Evolutionary conservation across 257 asterid species (phyloP), one percentile per base, ranked within the genome.

Genomic region (Dorcoceras hygrometricum): DNA sequence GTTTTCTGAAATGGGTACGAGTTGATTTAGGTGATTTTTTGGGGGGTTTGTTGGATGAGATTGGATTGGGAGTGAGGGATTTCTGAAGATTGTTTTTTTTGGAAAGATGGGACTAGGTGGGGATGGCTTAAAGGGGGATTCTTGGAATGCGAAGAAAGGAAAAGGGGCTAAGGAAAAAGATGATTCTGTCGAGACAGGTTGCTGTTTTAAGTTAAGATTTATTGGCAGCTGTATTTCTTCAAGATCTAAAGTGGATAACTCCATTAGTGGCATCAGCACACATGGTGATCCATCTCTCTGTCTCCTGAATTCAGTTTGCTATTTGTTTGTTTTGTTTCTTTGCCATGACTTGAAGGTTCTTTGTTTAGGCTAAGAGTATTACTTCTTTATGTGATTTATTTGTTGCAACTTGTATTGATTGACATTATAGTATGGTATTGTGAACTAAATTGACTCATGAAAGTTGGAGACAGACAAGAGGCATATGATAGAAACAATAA

Each of bases 171-270:
- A 74, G 72, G 75, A 73, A 34, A 72, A 76, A 59, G 73, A 77
- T 68, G 81, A 53, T 6, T 76, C 56, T 31, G 73, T 29, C 75
- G 77, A 79, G 64, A 76, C 76, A 76, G 88, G 96, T 58, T 89
- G 96, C 74, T 91, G 98, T 92, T 67, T 78, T 14, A 93, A 83
- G 72, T 80, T 86, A 16, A 87, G 87, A 84, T 83, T 78, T 75
- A 79, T 89, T 60, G 87, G 95, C 36, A 80, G 86, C 86, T 93
- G 97, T 82, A 80, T 93, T 65, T 83, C 94, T 78, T 93, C 98
- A 83, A 89, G 96, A 90, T 93, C 97, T 82, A 93, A 89, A 83
- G 97, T 93, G 77, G 96, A 87, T 66, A 93, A 81, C 86, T 86
- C 98, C 67, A 11, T 34, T 68, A 93, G 96, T 82, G 98, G 98